Percentiles rank a stretch among this genome's conserved stretches.
phyloP scores from a whole-genome alignment of 78 protist species.

The Monosiga brevicollis region DNA sequence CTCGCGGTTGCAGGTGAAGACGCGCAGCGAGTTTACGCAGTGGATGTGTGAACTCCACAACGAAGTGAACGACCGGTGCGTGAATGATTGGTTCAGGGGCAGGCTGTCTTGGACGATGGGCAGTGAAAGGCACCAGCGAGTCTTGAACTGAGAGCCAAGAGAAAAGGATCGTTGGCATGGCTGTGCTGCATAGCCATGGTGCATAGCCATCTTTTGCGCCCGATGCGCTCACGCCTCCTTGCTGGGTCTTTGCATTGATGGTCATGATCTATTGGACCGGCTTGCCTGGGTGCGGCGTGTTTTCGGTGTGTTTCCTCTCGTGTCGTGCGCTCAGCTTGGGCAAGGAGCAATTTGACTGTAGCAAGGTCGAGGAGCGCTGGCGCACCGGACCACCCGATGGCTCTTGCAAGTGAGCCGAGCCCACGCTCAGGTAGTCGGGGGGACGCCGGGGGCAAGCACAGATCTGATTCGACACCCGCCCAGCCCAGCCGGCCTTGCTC shows the following conservation, averaged over 20 bases:
- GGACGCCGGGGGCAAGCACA: too few species aligned
- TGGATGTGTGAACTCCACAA: conserved; percentile 29
- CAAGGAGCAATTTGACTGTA: conserved; percentile 28
- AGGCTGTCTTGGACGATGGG: too few species aligned
- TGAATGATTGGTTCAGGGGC: too few species aligned
- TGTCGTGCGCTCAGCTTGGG: background rate
- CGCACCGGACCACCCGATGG: background rate
- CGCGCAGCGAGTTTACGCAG: background rate
- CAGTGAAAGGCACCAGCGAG: too few species aligned
- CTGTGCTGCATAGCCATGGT: too few species aligned
- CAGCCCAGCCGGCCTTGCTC: too few species aligned
- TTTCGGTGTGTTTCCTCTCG: background rate
- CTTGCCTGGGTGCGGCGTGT: background rate
- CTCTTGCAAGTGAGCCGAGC: background rate
- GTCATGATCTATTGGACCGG: background rate
- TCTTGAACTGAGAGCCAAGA: too few species aligned
- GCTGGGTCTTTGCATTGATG: background rate
- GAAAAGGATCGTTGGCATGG: too few species aligned
- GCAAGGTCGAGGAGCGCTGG: conserved; percentile 14
- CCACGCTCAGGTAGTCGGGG: too few species aligned
- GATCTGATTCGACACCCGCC: too few species aligned
- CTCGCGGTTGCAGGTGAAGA: background rate
- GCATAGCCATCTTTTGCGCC: too few species aligned
- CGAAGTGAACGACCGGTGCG: conserved; percentile 11
- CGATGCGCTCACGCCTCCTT: too few species aligned